Evolutionary conservation across 2,329 filamentous ascomycete genomes (phyloP).

Genomic region (Aspergillus latus): DNA sequence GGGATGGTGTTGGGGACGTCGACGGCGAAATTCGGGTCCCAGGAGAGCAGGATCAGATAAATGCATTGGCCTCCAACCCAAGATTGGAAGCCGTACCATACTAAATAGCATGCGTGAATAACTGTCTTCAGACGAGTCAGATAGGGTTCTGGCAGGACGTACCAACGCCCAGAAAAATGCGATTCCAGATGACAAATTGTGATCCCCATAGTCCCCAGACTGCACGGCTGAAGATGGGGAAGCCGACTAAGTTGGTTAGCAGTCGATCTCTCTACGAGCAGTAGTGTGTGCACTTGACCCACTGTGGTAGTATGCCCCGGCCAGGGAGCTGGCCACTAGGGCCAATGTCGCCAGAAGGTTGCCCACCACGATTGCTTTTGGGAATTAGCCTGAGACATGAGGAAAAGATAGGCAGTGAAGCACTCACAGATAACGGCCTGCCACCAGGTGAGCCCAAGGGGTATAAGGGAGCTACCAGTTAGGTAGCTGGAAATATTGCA

Average conservation of each 20-base stretch:
- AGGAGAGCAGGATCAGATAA: constrained; percentile 49
- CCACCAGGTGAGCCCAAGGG: constrained; percentile 35
- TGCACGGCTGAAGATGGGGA: constrained; percentile 17
- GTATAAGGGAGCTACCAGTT: constrained; percentile 37
- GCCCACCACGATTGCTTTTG: constrained; percentile 2
- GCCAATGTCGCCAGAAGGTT: constrained; percentile 41
- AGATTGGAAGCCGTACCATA: constrained; percentile 35
- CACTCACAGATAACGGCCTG: constrained; percentile 32
- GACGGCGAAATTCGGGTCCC: constrained; percentile 45
- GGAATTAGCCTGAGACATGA: neutral
- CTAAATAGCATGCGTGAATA: neutral
- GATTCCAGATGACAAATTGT: constrained; percentile 35
- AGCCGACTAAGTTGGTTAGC: neutral
- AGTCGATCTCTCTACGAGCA: neutral
- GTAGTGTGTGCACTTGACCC: neutral
- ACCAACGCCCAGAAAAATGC: constrained; percentile 33
- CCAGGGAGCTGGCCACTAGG: constrained; percentile 47
- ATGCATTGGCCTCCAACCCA: constrained; percentile 51
- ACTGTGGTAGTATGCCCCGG: constrained; percentile 45
- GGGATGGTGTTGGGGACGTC: constrained; percentile 47
- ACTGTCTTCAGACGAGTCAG: too few relatives aligned
- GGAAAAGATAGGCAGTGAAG: neutral
- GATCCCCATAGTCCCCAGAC: constrained; percentile 3
- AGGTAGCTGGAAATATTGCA: constrained; percentile 38
- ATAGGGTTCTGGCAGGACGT: neutral